These are phyloP conservation scores for Aspergillus ibericus DNA, from an alignment of 2,329 filamentous ascomycete genomes.

Conservation along the genomic window DNA sequence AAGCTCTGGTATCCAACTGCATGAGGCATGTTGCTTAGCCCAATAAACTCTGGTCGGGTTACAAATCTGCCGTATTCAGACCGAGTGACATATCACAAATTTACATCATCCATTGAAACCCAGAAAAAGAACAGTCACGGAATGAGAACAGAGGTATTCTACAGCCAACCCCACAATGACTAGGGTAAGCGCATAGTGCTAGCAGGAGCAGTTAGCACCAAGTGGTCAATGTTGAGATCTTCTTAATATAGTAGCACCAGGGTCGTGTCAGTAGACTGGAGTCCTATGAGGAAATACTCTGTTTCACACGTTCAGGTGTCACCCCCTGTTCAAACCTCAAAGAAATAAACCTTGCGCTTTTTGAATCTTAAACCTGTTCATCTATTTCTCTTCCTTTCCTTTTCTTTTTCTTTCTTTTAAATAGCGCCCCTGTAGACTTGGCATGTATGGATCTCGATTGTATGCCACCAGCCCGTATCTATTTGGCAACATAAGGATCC, in stretches of 20 bases:
- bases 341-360: neutral
- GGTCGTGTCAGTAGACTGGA: neutral
- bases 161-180: neutral
- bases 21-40: neutral
- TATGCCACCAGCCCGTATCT: neutral
- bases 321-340: neutral
- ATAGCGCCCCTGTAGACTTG: neutral
- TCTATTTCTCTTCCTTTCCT: neutral
- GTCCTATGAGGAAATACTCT: neutral
- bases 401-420: neutral
- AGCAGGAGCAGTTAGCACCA: neutral
- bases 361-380: too few relatives aligned
- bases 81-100: neutral
- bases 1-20: neutral
- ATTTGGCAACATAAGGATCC: too few relatives aligned
- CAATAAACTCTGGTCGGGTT: neutral
- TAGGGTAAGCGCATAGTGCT: neutral
- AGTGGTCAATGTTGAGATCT: neutral
- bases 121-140: neutral
- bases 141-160: neutral
- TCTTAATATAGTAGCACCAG: neutral
- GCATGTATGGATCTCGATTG: slow-evolving; percentile 1
- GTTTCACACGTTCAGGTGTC: neutral
- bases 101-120: neutral
- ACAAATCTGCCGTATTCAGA: neutral